These are phyloP conservation scores for Guillardia theta DNA, from an alignment of 78 protist species.

Conservation along the genomic window DNA sequence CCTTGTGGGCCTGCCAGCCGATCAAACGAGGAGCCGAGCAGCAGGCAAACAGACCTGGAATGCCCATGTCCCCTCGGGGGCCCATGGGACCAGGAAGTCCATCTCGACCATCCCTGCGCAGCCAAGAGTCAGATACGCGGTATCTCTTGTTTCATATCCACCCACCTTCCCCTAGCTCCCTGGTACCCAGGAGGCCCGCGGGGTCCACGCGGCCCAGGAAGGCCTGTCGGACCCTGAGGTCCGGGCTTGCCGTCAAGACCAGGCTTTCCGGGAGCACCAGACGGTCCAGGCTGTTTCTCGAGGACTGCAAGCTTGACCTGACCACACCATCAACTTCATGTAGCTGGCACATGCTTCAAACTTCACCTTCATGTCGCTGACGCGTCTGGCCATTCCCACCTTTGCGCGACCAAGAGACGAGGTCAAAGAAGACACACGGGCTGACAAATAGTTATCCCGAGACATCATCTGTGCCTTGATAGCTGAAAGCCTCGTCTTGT, in stretches of 20 bases:
- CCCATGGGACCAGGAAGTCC: slow-evolving; percentile 15
- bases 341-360: too few relatives aligned
- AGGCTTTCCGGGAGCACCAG: neutral
- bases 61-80: slow-evolving; percentile 25
- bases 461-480: slow-evolving; percentile 32
- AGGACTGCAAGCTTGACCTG: neutral
- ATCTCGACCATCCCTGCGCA: slow-evolving; percentile 6
- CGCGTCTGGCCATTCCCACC: neutral
- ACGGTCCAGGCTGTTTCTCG: neutral
- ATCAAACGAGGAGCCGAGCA: too few relatives aligned
- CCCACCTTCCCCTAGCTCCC: slow-evolving; percentile 18
- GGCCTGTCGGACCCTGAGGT: neutral
- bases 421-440: neutral
- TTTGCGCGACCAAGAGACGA: neutral
- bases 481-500: neutral
- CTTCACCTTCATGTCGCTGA: neutral
- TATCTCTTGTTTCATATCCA: too few relatives aligned
- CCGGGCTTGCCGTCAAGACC: neutral
- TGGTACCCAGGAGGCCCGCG: slow-evolving; percentile 5
- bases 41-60: neutral
- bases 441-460: neutral
- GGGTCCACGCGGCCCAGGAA: neutral
- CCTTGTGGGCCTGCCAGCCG: neutral
- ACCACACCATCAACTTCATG: too few relatives aligned
- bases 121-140: too few relatives aligned